Evolutionary conservation across 306 rosid species (phyloP).

Genomic region (Abrus precatorius): DNA sequence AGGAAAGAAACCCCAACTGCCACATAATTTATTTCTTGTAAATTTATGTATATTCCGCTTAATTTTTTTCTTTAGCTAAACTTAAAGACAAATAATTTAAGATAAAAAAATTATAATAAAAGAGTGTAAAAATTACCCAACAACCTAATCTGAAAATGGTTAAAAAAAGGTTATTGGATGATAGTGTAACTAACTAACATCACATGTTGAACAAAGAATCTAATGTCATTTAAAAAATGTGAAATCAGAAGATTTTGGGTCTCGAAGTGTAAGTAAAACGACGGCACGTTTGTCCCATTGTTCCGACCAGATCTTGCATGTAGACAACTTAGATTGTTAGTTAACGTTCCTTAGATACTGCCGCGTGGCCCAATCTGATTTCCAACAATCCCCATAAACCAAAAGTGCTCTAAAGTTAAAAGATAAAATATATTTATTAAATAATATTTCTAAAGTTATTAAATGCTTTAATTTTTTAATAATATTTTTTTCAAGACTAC

Average conservation of each 20-base stretch:
- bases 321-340: conserved; percentile 37
- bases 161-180: background rate
- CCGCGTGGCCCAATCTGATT: conserved; percentile 48
- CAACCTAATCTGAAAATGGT: background rate
- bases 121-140: background rate
- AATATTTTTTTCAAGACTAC: background rate
- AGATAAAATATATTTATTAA: background rate
- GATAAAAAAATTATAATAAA: too few relatives aligned
- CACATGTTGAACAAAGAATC: background rate
- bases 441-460: background rate
- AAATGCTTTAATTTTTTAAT: background rate
- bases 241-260: conserved; percentile 58
- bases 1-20: background rate
- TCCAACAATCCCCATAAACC: conserved; percentile 11
- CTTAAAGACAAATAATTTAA: too few relatives aligned
- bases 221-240: conserved; percentile 11
- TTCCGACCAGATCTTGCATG: conserved; percentile 48
- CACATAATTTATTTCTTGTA: background rate
- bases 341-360: conserved; percentile 38
- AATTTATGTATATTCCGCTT: too few relatives aligned
- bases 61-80: too few relatives aligned
- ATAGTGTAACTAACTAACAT: conserved; percentile 18
- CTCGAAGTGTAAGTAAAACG: conserved; percentile 50
- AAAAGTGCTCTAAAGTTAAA: background rate
- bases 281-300: conserved; percentile 61